Evolutionary conservation across 2,329 filamentous ascomycete genomes (phyloP).

Genomic region (Ascomycota sp.): DNA sequence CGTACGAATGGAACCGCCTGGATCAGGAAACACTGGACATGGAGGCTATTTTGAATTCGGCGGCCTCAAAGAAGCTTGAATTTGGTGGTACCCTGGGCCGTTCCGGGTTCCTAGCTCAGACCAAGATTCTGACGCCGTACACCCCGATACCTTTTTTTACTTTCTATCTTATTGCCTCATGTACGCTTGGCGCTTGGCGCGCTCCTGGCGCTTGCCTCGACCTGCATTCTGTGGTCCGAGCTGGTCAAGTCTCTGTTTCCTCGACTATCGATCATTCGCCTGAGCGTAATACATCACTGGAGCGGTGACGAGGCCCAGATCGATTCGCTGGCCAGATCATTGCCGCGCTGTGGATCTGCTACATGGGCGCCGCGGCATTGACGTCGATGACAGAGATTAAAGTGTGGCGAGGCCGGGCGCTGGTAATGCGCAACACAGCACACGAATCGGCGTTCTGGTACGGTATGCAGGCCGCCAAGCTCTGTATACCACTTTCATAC

Average conservation of each 20-base stretch:
- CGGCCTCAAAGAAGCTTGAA: constrained; percentile 59
- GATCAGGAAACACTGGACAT: constrained; percentile 54
- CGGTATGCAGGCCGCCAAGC: constrained; percentile 71
- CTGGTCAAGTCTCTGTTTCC: constrained; percentile 67
- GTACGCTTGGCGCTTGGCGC: constrained; percentile 43
- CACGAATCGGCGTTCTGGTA: constrained; percentile 94
- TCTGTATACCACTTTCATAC: constrained; percentile 83
- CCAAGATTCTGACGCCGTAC: constrained; percentile 54
- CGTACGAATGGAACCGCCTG: constrained; percentile 68
- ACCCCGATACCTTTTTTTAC: constrained; percentile 59
- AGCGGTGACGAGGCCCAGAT: constrained; percentile 52
- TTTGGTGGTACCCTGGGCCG: constrained; percentile 41
- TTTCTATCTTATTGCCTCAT: constrained; percentile 55
- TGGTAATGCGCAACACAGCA: constrained; percentile 80
- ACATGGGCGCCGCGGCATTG: constrained; percentile 85
- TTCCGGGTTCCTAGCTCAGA: constrained; percentile 30
- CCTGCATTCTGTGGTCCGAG: constrained; percentile 83
- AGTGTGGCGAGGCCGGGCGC: constrained; percentile 87
- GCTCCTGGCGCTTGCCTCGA: constrained; percentile 53
- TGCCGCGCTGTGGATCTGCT: constrained; percentile 73
- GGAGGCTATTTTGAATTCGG: constrained; percentile 69
- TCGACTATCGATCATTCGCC: constrained; percentile 47
- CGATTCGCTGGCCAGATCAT: constrained; percentile 69
- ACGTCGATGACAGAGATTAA: constrained; percentile 80
- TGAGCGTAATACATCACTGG: constrained; percentile 56